Percentiles rank a stretch among this genome's conserved stretches.
Evolutionary conservation across 1,139 yeast genomes (phyloP).

Genomic region (Hanseniaspora sp.): DNA sequence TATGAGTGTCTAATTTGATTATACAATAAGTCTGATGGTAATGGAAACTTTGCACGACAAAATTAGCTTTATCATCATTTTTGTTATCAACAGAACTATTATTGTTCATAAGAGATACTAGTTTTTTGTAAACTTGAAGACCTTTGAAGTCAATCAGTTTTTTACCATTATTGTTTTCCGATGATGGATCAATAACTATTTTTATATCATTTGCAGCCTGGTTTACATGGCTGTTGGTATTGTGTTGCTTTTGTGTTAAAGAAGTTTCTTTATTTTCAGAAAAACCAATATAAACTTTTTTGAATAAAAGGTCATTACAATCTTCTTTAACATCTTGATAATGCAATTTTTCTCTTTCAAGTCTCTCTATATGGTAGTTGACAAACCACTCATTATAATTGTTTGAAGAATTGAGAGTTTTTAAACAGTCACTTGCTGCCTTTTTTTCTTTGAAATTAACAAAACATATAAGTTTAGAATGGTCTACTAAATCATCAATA

Average conservation of each 20-base stretch:
- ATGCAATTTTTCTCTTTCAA: constrained; percentile 35
- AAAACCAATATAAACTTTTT: constrained; percentile 27
- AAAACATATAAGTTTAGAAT: constrained; percentile 1
- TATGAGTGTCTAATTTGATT: neutral
- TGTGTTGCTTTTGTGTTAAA: constrained; percentile 20
- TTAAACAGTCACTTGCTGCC: constrained; percentile 1
- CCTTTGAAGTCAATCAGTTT: neutral
- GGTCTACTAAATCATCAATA: neutral
- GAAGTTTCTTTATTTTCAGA: constrained; percentile 15
- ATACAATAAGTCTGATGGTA: neutral
- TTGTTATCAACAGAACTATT: no score
- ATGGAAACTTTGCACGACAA: neutral
- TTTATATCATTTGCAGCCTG: constrained; percentile 20
- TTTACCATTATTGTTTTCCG: neutral
- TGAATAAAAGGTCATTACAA: constrained; percentile 24
- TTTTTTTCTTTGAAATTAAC: neutral
- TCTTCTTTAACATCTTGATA: constrained; percentile 25
- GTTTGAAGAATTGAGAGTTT: neutral
- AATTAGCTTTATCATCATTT: neutral
- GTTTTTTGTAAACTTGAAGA: neutral
- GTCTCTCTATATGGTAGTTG: constrained; percentile 44
- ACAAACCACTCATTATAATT: constrained; percentile 29
- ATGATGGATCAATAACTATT: neutral
- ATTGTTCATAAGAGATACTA: neutral
- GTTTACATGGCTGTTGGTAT: constrained; percentile 16